These are phyloP conservation scores for Fagopyrum esculentum DNA, from an alignment of 148 eudicot genomes.

Conservation along the genomic window DNA sequence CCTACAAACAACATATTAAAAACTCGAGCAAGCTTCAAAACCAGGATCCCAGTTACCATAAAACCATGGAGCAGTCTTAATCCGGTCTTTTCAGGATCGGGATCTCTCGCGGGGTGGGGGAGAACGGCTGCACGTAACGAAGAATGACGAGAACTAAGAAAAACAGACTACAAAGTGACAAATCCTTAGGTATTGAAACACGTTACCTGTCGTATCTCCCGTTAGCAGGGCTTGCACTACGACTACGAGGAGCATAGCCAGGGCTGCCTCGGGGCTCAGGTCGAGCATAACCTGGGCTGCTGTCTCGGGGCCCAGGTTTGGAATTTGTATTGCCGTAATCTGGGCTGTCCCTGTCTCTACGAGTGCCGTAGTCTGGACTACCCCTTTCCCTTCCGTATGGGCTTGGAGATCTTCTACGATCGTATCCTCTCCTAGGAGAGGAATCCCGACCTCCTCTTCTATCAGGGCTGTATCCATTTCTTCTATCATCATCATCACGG, in stretches of 20 bases:
- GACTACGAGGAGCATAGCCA: not conserved
- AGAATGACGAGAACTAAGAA: not conserved
- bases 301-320: constrained; percentile 15
- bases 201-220: constrained; percentile 12
- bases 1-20: not conserved
- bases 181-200: not conserved
- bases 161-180: not conserved
- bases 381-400: constrained; percentile 38
- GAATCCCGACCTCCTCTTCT: constrained; percentile 49
- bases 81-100: not conserved
- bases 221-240: constrained; percentile 10
- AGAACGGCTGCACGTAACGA: constrained; percentile 4
- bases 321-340: constrained; percentile 29
- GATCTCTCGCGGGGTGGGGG: constrained; percentile 12
- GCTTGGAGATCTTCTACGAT: constrained; percentile 33
- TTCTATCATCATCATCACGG: constrained; percentile 58
- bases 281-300: constrained; percentile 28
- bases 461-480: constrained; percentile 42
- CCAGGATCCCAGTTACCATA: not conserved
- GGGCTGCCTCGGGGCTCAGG: constrained; percentile 14
- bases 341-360: constrained; percentile 20
- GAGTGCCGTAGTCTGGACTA: constrained; percentile 20
- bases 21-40: not conserved
- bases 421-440: constrained; percentile 29
- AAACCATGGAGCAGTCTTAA: not conserved